Percentiles rank a stretch among this genome's conserved stretches.
Conservation (phyloP, 352 stramenopile species). For the Thraustotheca clavata region DNA sequence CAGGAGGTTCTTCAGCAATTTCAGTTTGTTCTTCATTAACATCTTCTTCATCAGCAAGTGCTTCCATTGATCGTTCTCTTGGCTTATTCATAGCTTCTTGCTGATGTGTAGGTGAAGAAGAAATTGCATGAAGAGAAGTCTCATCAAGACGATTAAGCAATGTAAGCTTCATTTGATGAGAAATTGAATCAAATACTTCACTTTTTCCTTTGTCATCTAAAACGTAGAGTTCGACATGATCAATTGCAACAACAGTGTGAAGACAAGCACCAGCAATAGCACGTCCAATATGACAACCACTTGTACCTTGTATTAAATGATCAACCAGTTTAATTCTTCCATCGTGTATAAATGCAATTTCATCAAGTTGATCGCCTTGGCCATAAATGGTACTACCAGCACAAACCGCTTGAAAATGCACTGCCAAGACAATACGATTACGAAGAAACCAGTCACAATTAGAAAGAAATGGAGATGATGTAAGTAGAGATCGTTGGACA, state of each 20-base stretch:
- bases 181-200: not conserved
- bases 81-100: not conserved
- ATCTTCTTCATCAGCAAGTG: not conserved
- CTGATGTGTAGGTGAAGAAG: not conserved
- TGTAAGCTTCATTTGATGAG: not conserved
- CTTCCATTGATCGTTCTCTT: too few relatives aligned
- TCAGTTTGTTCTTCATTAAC: not conserved
- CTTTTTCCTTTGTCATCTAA: not conserved
- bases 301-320: not conserved
- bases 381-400: not conserved
- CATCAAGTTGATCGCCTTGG: not conserved
- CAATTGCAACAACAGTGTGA: conserved; percentile 4
- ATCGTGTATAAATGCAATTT: conserved; percentile 10
- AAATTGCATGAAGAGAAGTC: conserved; percentile 6
- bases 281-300: conserved; percentile 8
- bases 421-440: not conserved
- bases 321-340: conserved; percentile 6
- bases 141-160: conserved; percentile 5
- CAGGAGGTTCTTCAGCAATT: not conserved
- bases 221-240: conserved; percentile 16
- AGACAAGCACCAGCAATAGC: not conserved
- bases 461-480: not conserved
- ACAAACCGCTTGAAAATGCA: conserved; percentile 19
- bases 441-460: not conserved
- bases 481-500: not conserved